These are phyloP conservation scores for Bipolaris gigantea DNA, from an alignment of 2,329 filamentous ascomycete species.

Conservation along the genomic window DNA sequence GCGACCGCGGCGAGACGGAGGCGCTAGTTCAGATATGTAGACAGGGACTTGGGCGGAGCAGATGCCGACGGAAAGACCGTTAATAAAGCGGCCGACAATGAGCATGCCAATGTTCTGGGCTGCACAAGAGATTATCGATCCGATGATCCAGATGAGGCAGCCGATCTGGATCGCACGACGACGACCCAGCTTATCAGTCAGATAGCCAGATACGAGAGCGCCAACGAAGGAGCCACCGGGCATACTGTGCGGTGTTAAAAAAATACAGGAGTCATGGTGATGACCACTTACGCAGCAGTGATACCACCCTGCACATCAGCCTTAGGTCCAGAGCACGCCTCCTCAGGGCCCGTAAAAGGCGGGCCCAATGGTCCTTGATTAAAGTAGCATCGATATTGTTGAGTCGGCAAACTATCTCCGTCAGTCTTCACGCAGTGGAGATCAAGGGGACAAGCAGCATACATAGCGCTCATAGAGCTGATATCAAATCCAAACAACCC, in stretches of 20 bases:
- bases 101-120: conserved; percentile 71
- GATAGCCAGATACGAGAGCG: conserved; percentile 60
- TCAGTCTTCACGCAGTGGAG: conserved; percentile 22
- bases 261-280: not conserved
- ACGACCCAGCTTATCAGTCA: conserved; percentile 61
- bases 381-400: conserved; percentile 73
- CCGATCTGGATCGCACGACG: conserved; percentile 58
- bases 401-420: conserved; percentile 59
- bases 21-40: conserved; percentile 68
- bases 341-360: conserved; percentile 42
- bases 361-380: conserved; percentile 53
- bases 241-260: conserved; percentile 49
- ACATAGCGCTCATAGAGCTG: conserved; percentile 66
- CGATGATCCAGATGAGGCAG: conserved; percentile 58
- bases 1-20: conserved; percentile 60
- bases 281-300: conserved; percentile 8
- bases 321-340: conserved; percentile 56
- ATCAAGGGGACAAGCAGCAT: conserved; percentile 28
- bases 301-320: conserved; percentile 65
- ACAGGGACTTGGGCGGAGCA: conserved; percentile 70
- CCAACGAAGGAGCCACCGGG: conserved; percentile 70
- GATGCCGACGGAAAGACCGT: conserved; percentile 74
- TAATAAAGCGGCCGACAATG: conserved; percentile 70
- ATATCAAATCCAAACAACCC: conserved; percentile 80
- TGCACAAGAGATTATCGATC: conserved; percentile 64